Evolutionary conservation across 2,329 filamentous ascomycete species (phyloP).

Genomic region (Sporothrix schenckii): DNA sequence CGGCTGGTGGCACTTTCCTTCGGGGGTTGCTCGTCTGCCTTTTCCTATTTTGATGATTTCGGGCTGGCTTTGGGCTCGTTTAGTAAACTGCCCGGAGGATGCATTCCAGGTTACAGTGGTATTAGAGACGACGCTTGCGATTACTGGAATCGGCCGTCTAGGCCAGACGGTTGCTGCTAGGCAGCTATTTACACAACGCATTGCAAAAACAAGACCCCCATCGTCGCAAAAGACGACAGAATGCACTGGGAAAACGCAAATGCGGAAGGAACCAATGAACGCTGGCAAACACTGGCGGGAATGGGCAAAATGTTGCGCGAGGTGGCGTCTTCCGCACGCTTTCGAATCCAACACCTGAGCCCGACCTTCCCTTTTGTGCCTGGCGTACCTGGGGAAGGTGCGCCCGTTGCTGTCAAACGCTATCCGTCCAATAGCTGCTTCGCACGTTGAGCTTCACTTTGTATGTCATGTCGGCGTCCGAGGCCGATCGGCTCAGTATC

Average conservation of each 20-base stretch:
- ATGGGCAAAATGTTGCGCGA: constrained; percentile 24
- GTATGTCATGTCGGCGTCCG: neutral
- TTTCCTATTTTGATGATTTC: neutral
- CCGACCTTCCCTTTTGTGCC: constrained; percentile 24
- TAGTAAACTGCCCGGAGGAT: neutral
- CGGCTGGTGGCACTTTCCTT: neutral
- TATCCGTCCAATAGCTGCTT: neutral
- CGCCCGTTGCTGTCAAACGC: constrained; percentile 10
- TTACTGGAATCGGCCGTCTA: neutral
- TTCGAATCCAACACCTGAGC: neutral
- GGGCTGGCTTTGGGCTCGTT: neutral
- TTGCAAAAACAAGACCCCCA: neutral
- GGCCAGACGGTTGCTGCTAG: neutral
- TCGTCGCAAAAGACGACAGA: constrained; percentile 22
- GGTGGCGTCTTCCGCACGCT: constrained; percentile 25
- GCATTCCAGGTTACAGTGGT: neutral
- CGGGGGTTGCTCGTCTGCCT: neutral
- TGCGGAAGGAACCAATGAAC: constrained; percentile 27
- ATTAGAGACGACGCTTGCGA: neutral
- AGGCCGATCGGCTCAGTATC: neutral
- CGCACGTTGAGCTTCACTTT: neutral
- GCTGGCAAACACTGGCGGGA: neutral
- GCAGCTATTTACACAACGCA: neutral
- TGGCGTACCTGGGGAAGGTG: constrained; percentile 8
- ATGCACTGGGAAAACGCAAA: constrained; percentile 27